These are phyloP conservation scores for Prunus kanzakura DNA, from an alignment of 306 rosid species.

Conservation along the genomic window DNA sequence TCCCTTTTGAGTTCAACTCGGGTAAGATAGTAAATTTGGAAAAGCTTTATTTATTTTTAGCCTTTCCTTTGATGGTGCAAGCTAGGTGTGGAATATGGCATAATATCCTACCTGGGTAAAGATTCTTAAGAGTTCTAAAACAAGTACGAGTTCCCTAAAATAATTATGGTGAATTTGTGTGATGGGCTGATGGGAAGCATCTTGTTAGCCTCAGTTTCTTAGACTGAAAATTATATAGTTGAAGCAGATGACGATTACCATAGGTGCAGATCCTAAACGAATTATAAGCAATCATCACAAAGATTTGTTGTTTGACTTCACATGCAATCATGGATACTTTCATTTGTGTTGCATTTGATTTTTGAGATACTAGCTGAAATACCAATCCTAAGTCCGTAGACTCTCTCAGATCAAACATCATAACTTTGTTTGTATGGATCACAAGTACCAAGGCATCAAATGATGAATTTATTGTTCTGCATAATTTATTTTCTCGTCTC, in stretches of 20 bases:
- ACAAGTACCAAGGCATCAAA: background rate
- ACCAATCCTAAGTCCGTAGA: background rate
- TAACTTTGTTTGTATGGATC: background rate
- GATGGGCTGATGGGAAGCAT: background rate
- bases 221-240: background rate
- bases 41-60: background rate
- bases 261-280: background rate
- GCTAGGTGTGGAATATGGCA: too few species aligned
- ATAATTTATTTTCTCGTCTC: background rate
- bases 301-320: background rate
- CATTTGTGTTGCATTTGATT: background rate
- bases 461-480: background rate
- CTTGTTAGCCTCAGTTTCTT: background rate
- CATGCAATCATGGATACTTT: background rate
- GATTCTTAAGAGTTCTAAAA: too few species aligned
- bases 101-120: too few species aligned
- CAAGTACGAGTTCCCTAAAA: too few species aligned
- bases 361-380: background rate
- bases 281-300: background rate
- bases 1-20: conserved; percentile 61
- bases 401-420: background rate
- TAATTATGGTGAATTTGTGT: background rate
- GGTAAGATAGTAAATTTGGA: conserved; percentile 11
- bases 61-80: background rate
- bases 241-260: background rate